Evolutionary conservation across 179 eudicot species (phyloP).

Genomic region (Camellia oleifera): DNA sequence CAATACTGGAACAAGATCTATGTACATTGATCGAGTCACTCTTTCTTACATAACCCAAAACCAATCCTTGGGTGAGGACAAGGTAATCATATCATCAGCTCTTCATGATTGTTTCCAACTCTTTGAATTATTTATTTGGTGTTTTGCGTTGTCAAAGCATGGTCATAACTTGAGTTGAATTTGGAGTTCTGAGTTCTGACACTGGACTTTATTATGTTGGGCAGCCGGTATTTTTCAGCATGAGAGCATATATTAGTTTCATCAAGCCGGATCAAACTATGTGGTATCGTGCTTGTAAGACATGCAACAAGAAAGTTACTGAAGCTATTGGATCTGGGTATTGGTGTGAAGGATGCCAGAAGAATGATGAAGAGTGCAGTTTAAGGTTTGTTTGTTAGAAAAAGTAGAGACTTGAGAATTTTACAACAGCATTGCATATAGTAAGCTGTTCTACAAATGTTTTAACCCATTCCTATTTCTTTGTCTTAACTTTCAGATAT

Average conservation of each 20-base stretch:
- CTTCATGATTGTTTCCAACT: background rate
- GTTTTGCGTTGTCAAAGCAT: background rate
- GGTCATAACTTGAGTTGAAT: background rate
- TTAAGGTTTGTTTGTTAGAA: slow-evolving; percentile 53
- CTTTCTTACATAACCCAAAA: slow-evolving; percentile 59
- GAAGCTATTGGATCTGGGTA: slow-evolving; percentile 89
- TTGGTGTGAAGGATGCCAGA: slow-evolving; percentile 96
- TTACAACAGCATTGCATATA: background rate
- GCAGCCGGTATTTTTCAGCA: slow-evolving; percentile 82
- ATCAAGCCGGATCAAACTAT: slow-evolving; percentile 84
- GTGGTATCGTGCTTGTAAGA: slow-evolving; percentile 96
- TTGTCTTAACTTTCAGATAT: slow-evolving; percentile 43
- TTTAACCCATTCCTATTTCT: background rate
- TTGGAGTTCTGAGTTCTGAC: background rate
- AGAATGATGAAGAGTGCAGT: slow-evolving; percentile 67
- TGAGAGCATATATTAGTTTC: slow-evolving; percentile 64
- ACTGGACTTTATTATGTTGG: slow-evolving; percentile 8
- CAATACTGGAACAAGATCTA: slow-evolving; percentile 43
- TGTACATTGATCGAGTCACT: slow-evolving; percentile 70
- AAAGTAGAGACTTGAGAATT: background rate
- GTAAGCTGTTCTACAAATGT: background rate
- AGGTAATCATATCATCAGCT: slow-evolving; percentile 39
- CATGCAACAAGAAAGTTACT: slow-evolving; percentile 93
- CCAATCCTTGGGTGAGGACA: slow-evolving; percentile 73
- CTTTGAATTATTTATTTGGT: background rate